phyloP scores from a whole-genome alignment of 805 yeast genomes.

The Candida ipomoeae region DNA sequence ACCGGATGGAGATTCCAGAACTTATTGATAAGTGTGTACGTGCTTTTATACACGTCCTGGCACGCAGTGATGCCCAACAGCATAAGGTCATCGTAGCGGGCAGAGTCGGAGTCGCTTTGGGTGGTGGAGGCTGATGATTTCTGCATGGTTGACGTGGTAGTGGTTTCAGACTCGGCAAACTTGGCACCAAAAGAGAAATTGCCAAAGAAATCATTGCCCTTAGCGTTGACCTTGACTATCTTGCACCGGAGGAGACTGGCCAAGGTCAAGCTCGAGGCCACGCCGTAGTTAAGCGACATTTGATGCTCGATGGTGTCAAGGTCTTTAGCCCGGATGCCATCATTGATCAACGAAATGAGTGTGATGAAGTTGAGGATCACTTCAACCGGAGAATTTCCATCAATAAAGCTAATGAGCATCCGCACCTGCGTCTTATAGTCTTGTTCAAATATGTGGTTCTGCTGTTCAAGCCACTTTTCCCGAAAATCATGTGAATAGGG shows the following conservation, averaged over 20 bases:
- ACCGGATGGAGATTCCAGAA: slow-evolving; percentile 49
- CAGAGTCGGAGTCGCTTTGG: background rate
- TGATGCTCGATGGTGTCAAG: slow-evolving; percentile 51
- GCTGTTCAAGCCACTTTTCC: slow-evolving; percentile 52
- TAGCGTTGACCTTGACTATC: slow-evolving; percentile 35
- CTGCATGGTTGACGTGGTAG: slow-evolving; percentile 12
- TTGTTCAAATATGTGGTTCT: slow-evolving; percentile 60
- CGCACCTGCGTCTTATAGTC: slow-evolving; percentile 33
- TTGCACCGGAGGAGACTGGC: slow-evolving; percentile 48
- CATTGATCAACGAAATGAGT: slow-evolving; percentile 57
- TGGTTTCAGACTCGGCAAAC: slow-evolving; percentile 12
- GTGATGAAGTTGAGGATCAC: slow-evolving; percentile 52
- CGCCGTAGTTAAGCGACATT: slow-evolving; percentile 62
- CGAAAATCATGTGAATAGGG: slow-evolving; percentile 28
- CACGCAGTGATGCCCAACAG: slow-evolving; percentile 31
- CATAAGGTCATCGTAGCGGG: slow-evolving; percentile 15
- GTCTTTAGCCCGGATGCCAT: slow-evolving; percentile 68
- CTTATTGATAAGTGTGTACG: slow-evolving; percentile 35
- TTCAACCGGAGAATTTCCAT: slow-evolving; percentile 28
- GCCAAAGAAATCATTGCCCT: slow-evolving; percentile 23
- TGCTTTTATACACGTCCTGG: slow-evolving; percentile 25
- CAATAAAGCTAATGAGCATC: slow-evolving; percentile 36
- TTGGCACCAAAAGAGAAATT: slow-evolving; percentile 15
- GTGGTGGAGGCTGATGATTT: slow-evolving; percentile 1
- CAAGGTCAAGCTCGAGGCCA: slow-evolving; percentile 44